Conservation (phyloP, 2,329 filamentous ascomycete genomes). For the Aureobasidium sp. region DNA sequence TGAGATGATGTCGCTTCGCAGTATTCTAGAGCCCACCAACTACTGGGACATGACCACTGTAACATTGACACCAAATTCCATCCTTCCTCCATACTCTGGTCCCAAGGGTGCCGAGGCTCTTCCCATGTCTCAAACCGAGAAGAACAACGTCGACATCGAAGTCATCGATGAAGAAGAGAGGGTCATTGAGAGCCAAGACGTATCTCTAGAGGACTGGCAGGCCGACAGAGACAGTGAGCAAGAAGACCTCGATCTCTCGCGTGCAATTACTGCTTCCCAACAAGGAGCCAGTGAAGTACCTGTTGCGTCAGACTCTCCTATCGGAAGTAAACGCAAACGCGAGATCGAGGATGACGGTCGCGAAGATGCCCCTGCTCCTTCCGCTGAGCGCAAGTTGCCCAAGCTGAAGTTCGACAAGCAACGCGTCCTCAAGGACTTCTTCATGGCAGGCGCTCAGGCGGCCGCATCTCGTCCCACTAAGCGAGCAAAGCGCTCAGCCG, state of each 20-base stretch:
- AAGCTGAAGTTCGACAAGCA: background rate
- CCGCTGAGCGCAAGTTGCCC: background rate
- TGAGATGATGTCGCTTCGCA: background rate
- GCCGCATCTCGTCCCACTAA: background rate
- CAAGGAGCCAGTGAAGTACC: background rate
- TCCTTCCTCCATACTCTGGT: background rate
- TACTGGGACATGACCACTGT: background rate
- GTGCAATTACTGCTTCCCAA: no score
- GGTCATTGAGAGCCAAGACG: background rate
- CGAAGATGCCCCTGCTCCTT: background rate
- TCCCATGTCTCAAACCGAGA: background rate
- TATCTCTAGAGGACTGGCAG: background rate
- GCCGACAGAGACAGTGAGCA: background rate
- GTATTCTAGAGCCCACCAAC: background rate
- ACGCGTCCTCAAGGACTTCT: background rate
- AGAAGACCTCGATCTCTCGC: no score
- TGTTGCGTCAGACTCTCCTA: background rate
- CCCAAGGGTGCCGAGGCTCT: background rate
- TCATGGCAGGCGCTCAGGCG: background rate
- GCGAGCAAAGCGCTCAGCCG: background rate
- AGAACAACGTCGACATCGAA: background rate
- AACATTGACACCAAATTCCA: background rate
- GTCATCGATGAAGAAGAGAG: background rate
- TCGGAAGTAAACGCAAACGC: constrained; percentile 5
- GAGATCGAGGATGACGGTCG: background rate